These are phyloP conservation scores for Capniomyces stellatus DNA, from an alignment of 371 early-diverging fungal species.

Conservation along the genomic window DNA sequence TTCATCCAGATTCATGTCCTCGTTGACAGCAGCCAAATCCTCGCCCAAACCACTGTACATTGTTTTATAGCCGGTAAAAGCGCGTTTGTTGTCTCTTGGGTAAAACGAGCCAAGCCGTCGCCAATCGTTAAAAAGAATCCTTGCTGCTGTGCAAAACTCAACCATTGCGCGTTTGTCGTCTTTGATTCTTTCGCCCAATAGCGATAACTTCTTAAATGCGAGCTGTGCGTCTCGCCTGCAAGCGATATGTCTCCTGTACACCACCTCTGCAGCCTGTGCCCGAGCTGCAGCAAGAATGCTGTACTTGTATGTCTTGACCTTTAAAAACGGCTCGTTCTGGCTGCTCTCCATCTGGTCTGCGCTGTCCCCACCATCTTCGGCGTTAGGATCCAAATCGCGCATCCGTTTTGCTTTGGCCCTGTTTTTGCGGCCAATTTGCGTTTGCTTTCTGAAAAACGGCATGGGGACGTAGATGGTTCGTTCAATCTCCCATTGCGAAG, in stretches of 20 bases:
- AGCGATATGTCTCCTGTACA: slow-evolving; percentile 6
- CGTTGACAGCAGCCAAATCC: neutral
- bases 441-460: neutral
- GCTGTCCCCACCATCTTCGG: neutral
- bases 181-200: slow-evolving; percentile 6
- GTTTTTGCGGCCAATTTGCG: slow-evolving; percentile 5
- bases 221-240: slow-evolving; percentile 14
- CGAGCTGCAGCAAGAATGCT: slow-evolving; percentile 2
- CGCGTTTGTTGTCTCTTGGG: no score
- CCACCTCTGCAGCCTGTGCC: slow-evolving; percentile 6
- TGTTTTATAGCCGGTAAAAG: no score
- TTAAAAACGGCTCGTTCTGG: slow-evolving; percentile 5
- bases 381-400: no score
- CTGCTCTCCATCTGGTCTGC: slow-evolving; percentile 1
- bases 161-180: slow-evolving; percentile 3
- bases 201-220: slow-evolving; percentile 14
- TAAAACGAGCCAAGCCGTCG: slow-evolving; percentile 13
- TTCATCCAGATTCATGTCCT: neutral
- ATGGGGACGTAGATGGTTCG: neutral
- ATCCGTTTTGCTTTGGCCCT: slow-evolving; percentile 6
- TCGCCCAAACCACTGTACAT: slow-evolving; percentile 5
- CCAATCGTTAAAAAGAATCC: slow-evolving; percentile 18
- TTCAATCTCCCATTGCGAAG: neutral
- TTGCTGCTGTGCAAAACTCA: slow-evolving; percentile 14
- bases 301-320: neutral